Conservation (phyloP, 192 early-diverging fungal species). For the Funneliformis mosseae region DNA sequence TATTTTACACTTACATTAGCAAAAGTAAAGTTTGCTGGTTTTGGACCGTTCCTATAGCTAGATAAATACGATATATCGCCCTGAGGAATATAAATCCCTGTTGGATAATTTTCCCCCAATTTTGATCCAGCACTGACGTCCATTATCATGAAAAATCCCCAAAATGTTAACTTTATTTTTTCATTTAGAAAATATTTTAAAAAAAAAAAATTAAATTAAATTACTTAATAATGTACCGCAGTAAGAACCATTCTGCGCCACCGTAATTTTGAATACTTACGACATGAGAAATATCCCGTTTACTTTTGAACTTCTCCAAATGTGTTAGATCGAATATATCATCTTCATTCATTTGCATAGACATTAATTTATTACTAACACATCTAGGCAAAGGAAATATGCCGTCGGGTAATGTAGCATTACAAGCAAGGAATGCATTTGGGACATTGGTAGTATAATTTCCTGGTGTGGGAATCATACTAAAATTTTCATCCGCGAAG, state of each 20-base stretch:
- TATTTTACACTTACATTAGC: background rate
- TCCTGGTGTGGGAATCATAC: background rate
- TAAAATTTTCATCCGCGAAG: background rate
- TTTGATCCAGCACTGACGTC: background rate
- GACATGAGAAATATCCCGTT: background rate
- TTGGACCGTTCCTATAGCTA: background rate
- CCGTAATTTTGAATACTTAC: background rate
- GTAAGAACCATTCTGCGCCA: background rate
- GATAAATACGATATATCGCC: background rate
- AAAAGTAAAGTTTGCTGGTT: background rate
- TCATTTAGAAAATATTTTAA: no score
- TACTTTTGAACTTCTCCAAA: background rate
- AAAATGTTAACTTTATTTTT: background rate
- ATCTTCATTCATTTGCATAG: background rate
- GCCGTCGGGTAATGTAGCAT: background rate
- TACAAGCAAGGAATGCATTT: background rate
- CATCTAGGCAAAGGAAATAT: constrained; percentile 8
- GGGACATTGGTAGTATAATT: background rate
- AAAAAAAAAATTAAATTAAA: no score
- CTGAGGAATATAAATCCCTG: background rate
- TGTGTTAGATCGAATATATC: background rate
- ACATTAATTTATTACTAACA: background rate
- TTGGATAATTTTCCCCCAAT: background rate
- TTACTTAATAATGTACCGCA: background rate
- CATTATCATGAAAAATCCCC: background rate